Base-by-base conservation (phyloP, 2,329 filamentous ascomycete genomes). In the Xylariaceae sp. region DNA sequence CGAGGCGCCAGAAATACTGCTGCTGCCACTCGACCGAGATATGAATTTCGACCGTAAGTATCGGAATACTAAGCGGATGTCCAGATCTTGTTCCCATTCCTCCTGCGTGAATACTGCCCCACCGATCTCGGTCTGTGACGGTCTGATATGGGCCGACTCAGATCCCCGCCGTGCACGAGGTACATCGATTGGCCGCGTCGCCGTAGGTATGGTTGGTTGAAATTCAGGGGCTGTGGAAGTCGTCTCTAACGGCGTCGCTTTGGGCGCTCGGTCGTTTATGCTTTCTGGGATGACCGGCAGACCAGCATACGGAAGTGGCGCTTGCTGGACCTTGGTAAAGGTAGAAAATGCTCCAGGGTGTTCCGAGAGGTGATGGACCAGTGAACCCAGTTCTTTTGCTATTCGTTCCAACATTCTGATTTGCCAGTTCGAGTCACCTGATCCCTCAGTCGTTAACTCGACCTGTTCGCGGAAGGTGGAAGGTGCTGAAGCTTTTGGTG, bases 1-100 rank as follows among this genome's bases (percentile, higher is more conserved):
- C 6, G 72, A 61, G 10, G 71, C 73, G 14, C 71, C 68, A 36
- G 72, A 60, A 12, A 70, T 66, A 53, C 67, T 66, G 20, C 72
- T 65, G 54, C 60, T 66, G 49, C 70, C 65, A 43, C 66, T 64
- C 17, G 72, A 63, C 6, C 71, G 69, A 14, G 78, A 71, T 47
- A 80, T 74, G 64, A 95, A 92, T 48, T 88, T 83, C 16, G 81
- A 86, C 47, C 84, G 80, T 22, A 95, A 76, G 62, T 93, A 97
- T 39, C 84, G 82, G 71, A 97, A 97, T 25, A 97, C 87, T 64
- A 95, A 86, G 62, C 86, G 87, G 54, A 96, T 80, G 60, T 97
- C 91, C 5, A 97, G 77, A 43, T 95, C 88, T 49, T 85, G 83
- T 67, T 97, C 91, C 93, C 93, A 98, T 61, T 95, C 93, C 27